Evolutionary conservation across 2,329 filamentous ascomycete genomes (phyloP).

Genomic region (Colletotrichum theobromicola): DNA sequence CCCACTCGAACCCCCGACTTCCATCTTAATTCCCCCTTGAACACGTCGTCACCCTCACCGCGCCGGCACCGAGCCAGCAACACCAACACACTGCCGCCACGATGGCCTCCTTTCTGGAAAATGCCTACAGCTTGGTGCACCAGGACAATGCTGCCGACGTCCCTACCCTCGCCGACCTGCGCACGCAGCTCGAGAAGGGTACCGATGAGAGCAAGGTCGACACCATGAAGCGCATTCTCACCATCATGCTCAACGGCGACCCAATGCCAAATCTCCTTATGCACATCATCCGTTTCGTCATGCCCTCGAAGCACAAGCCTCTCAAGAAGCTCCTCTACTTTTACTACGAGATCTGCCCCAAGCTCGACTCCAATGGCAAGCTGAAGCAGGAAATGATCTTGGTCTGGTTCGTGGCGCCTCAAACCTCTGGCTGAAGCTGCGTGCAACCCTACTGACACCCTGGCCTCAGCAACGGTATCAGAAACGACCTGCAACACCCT

Average conservation of each 20-base stretch:
- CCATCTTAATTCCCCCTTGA: conserved; percentile 8
- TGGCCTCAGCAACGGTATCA: conserved; percentile 83
- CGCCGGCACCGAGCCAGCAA: conserved; percentile 24
- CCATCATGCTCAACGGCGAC: conserved; percentile 97
- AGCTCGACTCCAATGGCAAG: conserved; percentile 90
- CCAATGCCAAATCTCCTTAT: conserved; percentile 94
- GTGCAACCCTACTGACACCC: conserved; percentile 4
- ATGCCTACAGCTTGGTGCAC: conserved; percentile 95
- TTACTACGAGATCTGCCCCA: conserved; percentile 99
- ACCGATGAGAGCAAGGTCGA: conserved; percentile 92
- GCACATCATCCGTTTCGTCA: conserved; percentile 99
- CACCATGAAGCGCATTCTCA: conserved; percentile 95
- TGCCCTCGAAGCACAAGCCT: conserved; percentile 96
- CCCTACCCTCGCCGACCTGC: conserved; percentile 88
- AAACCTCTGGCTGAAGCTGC: background rate
- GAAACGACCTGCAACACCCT: conserved; percentile 94
- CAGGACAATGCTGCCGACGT: conserved; percentile 96
- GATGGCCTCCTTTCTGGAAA: conserved; percentile 96
- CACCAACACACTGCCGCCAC: conserved; percentile 40
- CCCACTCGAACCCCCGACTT: conserved; percentile 11
- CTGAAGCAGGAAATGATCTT: conserved; percentile 99
- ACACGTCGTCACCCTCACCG: conserved; percentile 24
- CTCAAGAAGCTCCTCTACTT: conserved; percentile 99
- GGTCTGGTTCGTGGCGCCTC: conserved; percentile 73
- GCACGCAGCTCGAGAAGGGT: conserved; percentile 91